Evolutionary conservation across 2,329 filamentous ascomycete species (phyloP), one percentile per base, ranked within the genome.

Genomic region (Aspergillus thermomutatus): DNA sequence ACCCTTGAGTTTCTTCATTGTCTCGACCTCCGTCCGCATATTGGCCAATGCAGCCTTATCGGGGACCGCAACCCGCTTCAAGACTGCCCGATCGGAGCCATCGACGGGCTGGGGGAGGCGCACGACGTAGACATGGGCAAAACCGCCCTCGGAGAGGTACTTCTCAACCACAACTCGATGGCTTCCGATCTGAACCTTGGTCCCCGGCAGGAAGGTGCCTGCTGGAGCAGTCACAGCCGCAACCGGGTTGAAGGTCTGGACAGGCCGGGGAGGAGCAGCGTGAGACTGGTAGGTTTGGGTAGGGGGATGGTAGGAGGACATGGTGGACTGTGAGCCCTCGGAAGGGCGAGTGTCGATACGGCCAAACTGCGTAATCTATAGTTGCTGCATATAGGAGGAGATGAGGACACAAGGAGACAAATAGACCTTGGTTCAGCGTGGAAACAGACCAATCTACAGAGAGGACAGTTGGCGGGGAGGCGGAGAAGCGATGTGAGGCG

Each of bases 1-100:
- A 56, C 94, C 94, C 81, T 96, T 96, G 67, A 99, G 83, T 77
- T 94, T 92, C 86, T 99, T 99, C 94, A 99, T 99, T 14, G 94
- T 99, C 79, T 99, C 94, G 66, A 99, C 94, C 81, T 99, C 94
- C 64, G 88, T 97, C 75, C 94, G 87, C 94, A 99, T 97, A 75
- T 90, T 92, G 61, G 91, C 90, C 77, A 99, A 81, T 57, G 93
- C 86, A 63, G 96, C 90, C 82, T 96, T 97, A 77, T 99, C 94
- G 31, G 94, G 92, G 52, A 97, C 94, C 37, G 94, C 94, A 57
- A 99, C 94, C 70, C 94, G 84, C 82, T 99, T 97, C 69, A 97
- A 80, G 50, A 97, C 92, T 11, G 91, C 92, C 66, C 86, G 81
- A 66, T 95, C 89, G 62, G 89, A 88, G 60, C 90, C 89, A 72